These are phyloP conservation scores for Apiospora pterosperma DNA, from an alignment of 2,329 filamentous ascomycete genomes.

Conservation along the genomic window DNA sequence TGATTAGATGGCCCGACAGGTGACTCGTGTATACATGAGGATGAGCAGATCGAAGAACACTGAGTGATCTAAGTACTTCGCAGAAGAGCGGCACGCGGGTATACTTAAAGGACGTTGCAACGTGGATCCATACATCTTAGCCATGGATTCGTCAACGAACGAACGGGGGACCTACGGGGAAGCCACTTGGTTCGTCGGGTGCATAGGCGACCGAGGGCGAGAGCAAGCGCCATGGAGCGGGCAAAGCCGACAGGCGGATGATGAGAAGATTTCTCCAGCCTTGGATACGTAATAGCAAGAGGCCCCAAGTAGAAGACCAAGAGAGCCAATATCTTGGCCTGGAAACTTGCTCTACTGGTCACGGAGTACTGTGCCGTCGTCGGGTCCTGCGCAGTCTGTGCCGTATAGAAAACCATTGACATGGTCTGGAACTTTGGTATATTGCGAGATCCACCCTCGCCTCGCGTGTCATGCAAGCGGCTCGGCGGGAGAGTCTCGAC, in stretches of 20 bases:
- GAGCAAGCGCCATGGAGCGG: neutral
- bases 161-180: neutral
- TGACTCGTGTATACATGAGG: neutral
- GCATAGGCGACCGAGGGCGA: neutral
- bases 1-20: neutral
- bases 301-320: neutral
- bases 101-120: neutral
- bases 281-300: neutral
- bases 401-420: neutral
- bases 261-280: neutral
- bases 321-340: neutral
- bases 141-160: neutral
- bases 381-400: neutral
- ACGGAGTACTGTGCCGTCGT: neutral
- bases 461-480: neutral
- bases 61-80: neutral
- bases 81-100: neutral
- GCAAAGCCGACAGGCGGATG: neutral
- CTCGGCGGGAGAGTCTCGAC: constrained; percentile 3
- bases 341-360: neutral
- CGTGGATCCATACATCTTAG: neutral
- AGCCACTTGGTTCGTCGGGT: neutral
- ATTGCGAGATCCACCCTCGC: constrained; percentile 1
- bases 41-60: neutral
- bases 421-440: neutral